Percentiles rank a stretch among this genome's conserved stretches.
Evolutionary conservation across 257 asterid genomes (phyloP).

Genomic region (Coffea canephora): DNA sequence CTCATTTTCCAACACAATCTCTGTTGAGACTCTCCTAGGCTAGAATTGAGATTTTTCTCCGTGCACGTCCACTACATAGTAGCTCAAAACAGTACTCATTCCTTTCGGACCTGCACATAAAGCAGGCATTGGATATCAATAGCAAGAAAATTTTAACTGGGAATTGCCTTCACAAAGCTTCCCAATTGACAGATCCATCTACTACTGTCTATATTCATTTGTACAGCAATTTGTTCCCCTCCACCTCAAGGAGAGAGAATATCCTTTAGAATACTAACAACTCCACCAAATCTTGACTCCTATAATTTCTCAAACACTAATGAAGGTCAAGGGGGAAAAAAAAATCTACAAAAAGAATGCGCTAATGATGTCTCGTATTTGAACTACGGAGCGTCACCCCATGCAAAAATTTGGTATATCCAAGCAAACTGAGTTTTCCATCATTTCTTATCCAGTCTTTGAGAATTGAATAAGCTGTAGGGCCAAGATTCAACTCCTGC

Average conservation of each 20-base stretch:
- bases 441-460: slow-evolving; percentile 76
- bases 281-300: neutral
- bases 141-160: neutral
- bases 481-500: slow-evolving; percentile 86
- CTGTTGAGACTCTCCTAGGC: neutral
- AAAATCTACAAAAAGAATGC: neutral
- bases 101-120: neutral
- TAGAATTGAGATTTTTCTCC: neutral
- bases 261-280: neutral
- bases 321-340: neutral
- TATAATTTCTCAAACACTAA: slow-evolving; percentile 5
- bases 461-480: slow-evolving; percentile 63
- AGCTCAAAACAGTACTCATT: neutral
- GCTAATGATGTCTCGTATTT: slow-evolving; percentile 59
- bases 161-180: neutral
- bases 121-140: neutral
- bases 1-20: neutral
- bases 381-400: slow-evolving; percentile 85
- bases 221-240: slow-evolving; percentile 10
- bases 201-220: slow-evolving; percentile 1
- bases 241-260: neutral
- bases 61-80: neutral
- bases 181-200: neutral
- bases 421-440: slow-evolving; percentile 74
- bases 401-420: slow-evolving; percentile 87